Evolutionary conservation across 2,329 filamentous ascomycete genomes (phyloP).

Genomic region (Zymoseptoria ardabiliae): DNA sequence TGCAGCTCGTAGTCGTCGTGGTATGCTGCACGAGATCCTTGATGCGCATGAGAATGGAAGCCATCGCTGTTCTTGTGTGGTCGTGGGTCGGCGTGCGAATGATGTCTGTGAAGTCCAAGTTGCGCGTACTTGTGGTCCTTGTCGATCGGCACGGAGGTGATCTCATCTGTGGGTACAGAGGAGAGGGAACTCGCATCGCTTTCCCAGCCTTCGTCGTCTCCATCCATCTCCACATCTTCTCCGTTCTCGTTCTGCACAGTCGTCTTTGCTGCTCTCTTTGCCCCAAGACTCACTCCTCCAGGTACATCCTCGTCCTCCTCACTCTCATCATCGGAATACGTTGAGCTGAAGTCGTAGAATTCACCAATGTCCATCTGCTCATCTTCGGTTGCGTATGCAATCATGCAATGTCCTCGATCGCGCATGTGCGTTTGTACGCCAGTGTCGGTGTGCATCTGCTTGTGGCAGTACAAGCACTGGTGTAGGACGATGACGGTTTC

Average conservation of each 20-base stretch:
- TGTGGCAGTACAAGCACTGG: conserved; percentile 84
- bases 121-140: conserved; percentile 65
- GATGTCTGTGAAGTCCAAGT: conserved; percentile 65
- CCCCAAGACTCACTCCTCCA: conserved; percentile 63
- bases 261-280: conserved; percentile 46
- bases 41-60: conserved; percentile 73
- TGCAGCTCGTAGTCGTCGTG: conserved; percentile 92
- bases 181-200: conserved; percentile 81
- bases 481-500: conserved; percentile 71
- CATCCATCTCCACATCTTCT: conserved; percentile 49
- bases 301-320: conserved; percentile 49
- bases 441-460: conserved; percentile 66
- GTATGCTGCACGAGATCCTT: conserved; percentile 67
- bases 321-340: conserved; percentile 73
- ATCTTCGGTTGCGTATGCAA: conserved; percentile 79
- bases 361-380: conserved; percentile 93
- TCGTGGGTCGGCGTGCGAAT: conserved; percentile 61
- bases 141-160: conserved; percentile 71
- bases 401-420: conserved; percentile 94
- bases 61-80: conserved; percentile 69
- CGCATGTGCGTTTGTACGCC: conserved; percentile 95
- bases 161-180: conserved; percentile 77
- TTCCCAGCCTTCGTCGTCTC: conserved; percentile 81
- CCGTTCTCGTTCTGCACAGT: conserved; percentile 42
- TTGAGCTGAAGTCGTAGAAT: conserved; percentile 93